phyloP scores from a whole-genome alignment of 495 filamentous ascomycete genomes.

The Xylaria bambusicola region DNA sequence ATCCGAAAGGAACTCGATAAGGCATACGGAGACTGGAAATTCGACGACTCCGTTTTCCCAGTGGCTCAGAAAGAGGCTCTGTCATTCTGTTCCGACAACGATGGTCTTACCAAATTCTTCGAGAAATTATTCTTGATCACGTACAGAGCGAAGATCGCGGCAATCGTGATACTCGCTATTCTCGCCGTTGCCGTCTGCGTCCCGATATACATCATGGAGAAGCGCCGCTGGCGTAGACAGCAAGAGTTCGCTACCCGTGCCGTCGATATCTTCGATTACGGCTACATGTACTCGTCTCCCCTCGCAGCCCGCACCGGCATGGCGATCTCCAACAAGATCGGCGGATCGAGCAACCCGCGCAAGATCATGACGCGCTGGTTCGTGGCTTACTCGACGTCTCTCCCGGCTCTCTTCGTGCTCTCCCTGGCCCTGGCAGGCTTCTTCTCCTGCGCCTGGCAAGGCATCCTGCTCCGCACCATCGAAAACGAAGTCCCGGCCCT shows the following conservation, averaged over 20 bases:
- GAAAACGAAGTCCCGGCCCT: constrained; percentile 76
- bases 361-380: constrained; percentile 80
- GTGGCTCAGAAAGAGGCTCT: constrained; percentile 78
- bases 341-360: constrained; percentile 49
- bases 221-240: constrained; percentile 74
- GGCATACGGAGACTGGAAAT: constrained; percentile 67
- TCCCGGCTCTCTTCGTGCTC: constrained; percentile 83
- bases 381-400: constrained; percentile 81
- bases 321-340: constrained; percentile 68
- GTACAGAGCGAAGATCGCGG: constrained; percentile 65
- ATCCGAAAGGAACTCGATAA: constrained; percentile 70
- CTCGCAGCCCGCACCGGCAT: constrained; percentile 71
- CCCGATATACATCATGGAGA: constrained; percentile 77
- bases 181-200: constrained; percentile 71
- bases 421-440: constrained; percentile 84
- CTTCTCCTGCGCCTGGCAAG: constrained; percentile 82
- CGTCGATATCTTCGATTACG: constrained; percentile 84
- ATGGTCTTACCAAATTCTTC: constrained; percentile 87
- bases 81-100: constrained; percentile 84
- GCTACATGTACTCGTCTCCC: constrained; percentile 84
- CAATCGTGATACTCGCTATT: constrained; percentile 69
- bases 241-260: constrained; percentile 63
- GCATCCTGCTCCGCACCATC: constrained; percentile 70
- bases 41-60: constrained; percentile 75
- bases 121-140: constrained; percentile 62